Evolutionary conservation across 2,329 filamentous ascomycete genomes (phyloP), one percentile per base, ranked within the genome.

Genomic region (Metarhizium sp.): DNA sequence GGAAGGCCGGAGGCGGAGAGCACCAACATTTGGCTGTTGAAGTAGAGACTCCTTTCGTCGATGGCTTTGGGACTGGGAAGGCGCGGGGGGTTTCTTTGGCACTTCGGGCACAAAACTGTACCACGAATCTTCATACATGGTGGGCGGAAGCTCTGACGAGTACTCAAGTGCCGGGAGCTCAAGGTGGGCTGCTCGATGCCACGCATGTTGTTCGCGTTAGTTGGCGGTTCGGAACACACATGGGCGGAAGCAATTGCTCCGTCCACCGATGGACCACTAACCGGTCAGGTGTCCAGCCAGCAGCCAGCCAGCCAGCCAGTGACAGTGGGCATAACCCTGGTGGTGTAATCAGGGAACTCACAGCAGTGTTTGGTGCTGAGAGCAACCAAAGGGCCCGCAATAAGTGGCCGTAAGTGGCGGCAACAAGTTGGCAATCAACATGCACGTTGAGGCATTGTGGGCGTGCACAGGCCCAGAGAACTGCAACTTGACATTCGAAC

Each of bases 111-210:
- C 82, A 66, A 90, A 86, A 67, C 80, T 89, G 73, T 92, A 90
- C 88, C 88, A 92, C 34, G 87, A 84, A 70, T 92, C 88, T 71
- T 92, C 88, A 69, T 89, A 89, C 87, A 90, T 91, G 62, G 61
- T 74, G 55, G 50, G 51, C 36, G 52, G 34, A 18, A 14, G 43
- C 8, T 13, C 13, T 16, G 45, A 53, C 36, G 49, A 53, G 54
- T 36, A 52, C 20, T 43, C 55, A 47, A 49, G 55, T 51, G 30
- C 38, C 40, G 40, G 51, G 7, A 50, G 40, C 45, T 53, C 30
- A 50, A 36, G 20, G 36, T 25, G 58, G 56, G 54, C 45, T 59
- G 61, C 54, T 59, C 62, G 60, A 69, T 65, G 66, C 65, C 64
- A 56, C 52, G 51, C 42, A 48, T 51, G 56, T 51, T 20, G 45